phyloP scores from a whole-genome alignment of 345 rosid genomes.

The Murraya paniculata region DNA sequence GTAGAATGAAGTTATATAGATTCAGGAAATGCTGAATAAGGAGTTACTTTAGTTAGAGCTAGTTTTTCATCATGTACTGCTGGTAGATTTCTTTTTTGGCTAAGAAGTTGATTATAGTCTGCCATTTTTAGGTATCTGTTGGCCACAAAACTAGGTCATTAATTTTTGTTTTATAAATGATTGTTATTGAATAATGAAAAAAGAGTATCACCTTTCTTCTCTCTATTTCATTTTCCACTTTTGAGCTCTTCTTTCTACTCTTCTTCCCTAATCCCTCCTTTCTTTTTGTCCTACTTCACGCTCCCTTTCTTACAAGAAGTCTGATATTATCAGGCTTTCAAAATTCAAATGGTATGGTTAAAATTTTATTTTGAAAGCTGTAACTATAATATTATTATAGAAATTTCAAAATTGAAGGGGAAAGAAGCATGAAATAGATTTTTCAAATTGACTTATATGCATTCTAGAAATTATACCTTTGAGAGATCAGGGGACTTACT shows the following conservation, averaged over 20 bases:
- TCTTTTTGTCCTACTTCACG: background rate
- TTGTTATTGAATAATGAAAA: background rate
- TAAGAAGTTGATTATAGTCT: background rate
- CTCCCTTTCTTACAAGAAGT: background rate
- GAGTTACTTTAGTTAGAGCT: background rate
- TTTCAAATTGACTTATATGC: background rate
- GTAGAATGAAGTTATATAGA: background rate
- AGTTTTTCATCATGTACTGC: background rate
- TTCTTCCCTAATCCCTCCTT: background rate
- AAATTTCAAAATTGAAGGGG: background rate
- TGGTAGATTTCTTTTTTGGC: background rate
- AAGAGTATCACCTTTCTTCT: background rate
- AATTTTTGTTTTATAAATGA: background rate
- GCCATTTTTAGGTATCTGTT: background rate
- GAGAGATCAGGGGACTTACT: constrained; percentile 20
- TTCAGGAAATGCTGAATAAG: background rate
- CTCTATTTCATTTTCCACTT: background rate
- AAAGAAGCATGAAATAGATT: background rate
- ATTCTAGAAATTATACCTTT: background rate
- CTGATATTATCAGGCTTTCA: background rate
- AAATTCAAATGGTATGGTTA: background rate
- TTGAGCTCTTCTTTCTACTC: background rate
- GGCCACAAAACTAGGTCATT: background rate
- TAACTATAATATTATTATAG: background rate
- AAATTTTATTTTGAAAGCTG: background rate